Evolutionary conservation across 2,329 filamentous ascomycete species (phyloP), one percentile per base, ranked within the genome.

Genomic region (Fusarium mangiferae): DNA sequence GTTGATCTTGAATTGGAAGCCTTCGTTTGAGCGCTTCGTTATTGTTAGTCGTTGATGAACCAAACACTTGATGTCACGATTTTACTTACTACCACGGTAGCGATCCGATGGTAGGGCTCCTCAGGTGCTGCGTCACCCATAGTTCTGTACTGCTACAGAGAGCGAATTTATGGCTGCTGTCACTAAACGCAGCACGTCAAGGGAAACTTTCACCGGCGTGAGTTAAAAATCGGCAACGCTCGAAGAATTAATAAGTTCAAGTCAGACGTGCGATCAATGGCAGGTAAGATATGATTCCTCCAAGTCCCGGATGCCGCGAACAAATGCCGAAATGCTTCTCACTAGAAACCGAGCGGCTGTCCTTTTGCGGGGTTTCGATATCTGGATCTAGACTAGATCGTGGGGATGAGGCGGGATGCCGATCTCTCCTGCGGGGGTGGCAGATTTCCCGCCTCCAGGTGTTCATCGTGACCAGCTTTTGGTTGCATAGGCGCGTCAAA

Each of bases 21-120:
- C 28, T 3, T 35, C 33, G 3, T 41, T 70, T 20, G 69, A 69
- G 24, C 60, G 70, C 70, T 72, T 46, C 8, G 8, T 46, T 46
- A 3, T 10, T 5, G 45, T 46, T 28, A 46, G 26, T 22, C 8
- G 26, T 15, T 5, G 26, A 15, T 3, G 4, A 28, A 20, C 8
- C 18, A 15, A 28, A 22, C 13, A 15, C 26, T 28, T 15, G 9
- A 7, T 22, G 11, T 11, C 18, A 28, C 45, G 45, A 11, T 46
- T 22, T 15, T 9, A 46, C 45, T 46, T 11, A 46, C 45, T 22
- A 10, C n/a, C 17, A 62, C 57, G 24, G 51, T 26, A n/a, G 51
- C 51, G n/a, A 39, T 35, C 51, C 51, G 35, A 28, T 54, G 51
- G n/a, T 17, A 38, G 10, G 24, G 10, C 24, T n/a, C 24, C 2